phyloP scores from a whole-genome alignment of 805 yeast genomes.

The Clavispora fructus region DNA sequence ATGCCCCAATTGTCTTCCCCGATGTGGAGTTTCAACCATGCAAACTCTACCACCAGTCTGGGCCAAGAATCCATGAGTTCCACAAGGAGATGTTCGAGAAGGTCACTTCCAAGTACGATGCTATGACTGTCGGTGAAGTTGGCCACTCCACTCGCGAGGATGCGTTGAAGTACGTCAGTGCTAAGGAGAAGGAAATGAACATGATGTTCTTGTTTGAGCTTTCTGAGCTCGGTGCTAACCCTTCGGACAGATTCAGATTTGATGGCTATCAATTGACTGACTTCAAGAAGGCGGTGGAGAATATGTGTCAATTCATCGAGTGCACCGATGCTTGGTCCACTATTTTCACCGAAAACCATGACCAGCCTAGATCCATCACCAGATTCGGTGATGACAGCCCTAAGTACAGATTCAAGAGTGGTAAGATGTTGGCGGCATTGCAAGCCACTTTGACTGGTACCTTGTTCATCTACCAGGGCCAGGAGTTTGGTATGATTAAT shows the following conservation, averaged over 20 bases:
- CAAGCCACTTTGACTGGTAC: constrained; percentile 49
- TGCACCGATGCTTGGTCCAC: constrained; percentile 56
- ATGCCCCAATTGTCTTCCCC: constrained; percentile 45
- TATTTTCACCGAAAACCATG: constrained; percentile 53
- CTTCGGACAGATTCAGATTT: constrained; percentile 30
- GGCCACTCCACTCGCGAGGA: constrained; percentile 40
- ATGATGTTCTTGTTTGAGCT: constrained; percentile 35
- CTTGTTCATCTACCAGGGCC: constrained; percentile 55
- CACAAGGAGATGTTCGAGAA: constrained; percentile 45
- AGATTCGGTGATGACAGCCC: constrained; percentile 43
- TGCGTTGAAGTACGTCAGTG: constrained; percentile 39
- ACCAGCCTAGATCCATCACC: constrained; percentile 50
- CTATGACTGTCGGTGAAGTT: constrained; percentile 56
- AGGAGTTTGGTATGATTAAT: constrained; percentile 54
- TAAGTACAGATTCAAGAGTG: constrained; percentile 31
- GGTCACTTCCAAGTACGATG: constrained; percentile 43
- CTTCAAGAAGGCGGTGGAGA: constrained; percentile 36
- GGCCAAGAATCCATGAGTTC: constrained; percentile 56
- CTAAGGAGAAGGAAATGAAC: constrained; percentile 34
- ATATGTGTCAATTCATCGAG: constrained; percentile 34
- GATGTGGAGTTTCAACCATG: constrained; percentile 38
- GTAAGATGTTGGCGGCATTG: constrained; percentile 45
- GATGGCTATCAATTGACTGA: constrained; percentile 30
- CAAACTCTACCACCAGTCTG: constrained; percentile 29
- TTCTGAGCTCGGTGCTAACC: constrained; percentile 35